Evolutionary conservation across 1,284 basidiomycete genomes (phyloP).

Genomic region (Pseudozyma sp.): DNA sequence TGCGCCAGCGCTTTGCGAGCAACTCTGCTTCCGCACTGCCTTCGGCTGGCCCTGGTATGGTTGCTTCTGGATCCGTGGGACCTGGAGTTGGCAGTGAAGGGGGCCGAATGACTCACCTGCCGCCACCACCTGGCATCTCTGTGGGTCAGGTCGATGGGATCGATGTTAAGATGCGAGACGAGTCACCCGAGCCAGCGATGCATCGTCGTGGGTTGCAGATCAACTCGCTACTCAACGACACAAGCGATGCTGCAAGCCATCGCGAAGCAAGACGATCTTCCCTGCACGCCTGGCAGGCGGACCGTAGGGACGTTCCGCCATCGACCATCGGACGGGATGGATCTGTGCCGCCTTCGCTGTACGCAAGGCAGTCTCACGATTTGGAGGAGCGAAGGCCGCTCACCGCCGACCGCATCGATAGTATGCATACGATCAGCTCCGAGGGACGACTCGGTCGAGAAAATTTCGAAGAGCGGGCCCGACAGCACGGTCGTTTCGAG

Average conservation of each 20-base stretch:
- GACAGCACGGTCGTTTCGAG: conserved; percentile 24
- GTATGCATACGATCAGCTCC: conserved; percentile 14
- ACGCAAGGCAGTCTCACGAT: conserved; percentile 16
- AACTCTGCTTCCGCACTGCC: conserved; percentile 10
- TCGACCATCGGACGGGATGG: conserved; percentile 17
- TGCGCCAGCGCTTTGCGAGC: conserved; percentile 38
- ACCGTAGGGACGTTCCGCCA: conserved; percentile 8
- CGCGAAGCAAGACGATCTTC: conserved; percentile 33
- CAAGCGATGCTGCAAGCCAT: conserved; percentile 19
- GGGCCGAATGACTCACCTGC: conserved; percentile 24
- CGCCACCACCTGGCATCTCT: conserved; percentile 33
- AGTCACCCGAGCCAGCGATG: conserved; percentile 25
- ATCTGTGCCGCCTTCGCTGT: conserved; percentile 29
- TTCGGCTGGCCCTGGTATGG: conserved; percentile 4
- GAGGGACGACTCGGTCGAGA: conserved; percentile 12
- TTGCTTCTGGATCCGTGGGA: neutral
- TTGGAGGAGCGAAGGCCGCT: conserved; percentile 31
- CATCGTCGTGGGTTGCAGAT: conserved; percentile 56
- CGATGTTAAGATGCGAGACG: conserved; percentile 30
- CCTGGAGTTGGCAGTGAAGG: conserved; percentile 7
- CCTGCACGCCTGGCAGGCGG: conserved; percentile 53
- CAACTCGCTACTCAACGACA: conserved; percentile 57
- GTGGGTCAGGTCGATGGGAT: conserved; percentile 10
- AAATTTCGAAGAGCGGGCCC: conserved; percentile 14
- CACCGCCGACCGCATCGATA: conserved; percentile 25